A percentile compares a stretch with the other conserved stretches of the same genome.
Evolutionary conservation across 2,329 filamentous ascomycete species (phyloP).

Genomic region (Pseudogymnoascus sp.): DNA sequence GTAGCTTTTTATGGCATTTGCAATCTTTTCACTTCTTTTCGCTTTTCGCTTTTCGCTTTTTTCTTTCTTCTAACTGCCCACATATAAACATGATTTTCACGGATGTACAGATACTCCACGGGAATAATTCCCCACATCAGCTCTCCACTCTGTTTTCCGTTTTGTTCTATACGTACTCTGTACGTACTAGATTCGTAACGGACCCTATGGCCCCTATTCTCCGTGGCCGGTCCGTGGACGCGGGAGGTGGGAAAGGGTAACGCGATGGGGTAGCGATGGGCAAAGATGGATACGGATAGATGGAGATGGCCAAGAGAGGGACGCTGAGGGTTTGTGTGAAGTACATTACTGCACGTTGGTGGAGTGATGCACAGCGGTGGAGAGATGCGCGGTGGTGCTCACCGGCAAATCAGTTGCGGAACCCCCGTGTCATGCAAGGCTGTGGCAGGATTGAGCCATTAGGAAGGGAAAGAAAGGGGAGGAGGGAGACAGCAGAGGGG

Average conservation of each 20-base stretch:
- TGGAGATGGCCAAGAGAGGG: not conserved
- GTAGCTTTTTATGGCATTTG: not conserved
- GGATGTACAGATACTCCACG: not conserved
- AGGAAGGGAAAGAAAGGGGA: not conserved
- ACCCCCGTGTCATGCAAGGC: slow-evolving; percentile 4
- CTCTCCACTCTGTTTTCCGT: not conserved
- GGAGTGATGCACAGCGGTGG: not conserved
- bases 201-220: not conserved
- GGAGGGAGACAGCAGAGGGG: not conserved
- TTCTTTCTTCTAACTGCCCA: not conserved
- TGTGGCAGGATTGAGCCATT: not conserved
- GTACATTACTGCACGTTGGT: not conserved
- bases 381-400: not conserved
- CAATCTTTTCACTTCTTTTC: slow-evolving; percentile 13
- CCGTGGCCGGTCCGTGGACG: slow-evolving; percentile 1
- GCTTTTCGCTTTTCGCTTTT: slow-evolving; percentile 13
- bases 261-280: not conserved
- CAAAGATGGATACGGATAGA: not conserved
- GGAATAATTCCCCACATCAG: not conserved
- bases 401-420: not conserved
- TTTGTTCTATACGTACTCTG: not conserved
- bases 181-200: not conserved
- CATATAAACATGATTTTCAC: slow-evolving; percentile 1
- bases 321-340: not conserved
- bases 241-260: not conserved